Evolutionary conservation across 2,329 filamentous ascomycete species (phyloP).

Genomic region (Blastomyces parvus): DNA sequence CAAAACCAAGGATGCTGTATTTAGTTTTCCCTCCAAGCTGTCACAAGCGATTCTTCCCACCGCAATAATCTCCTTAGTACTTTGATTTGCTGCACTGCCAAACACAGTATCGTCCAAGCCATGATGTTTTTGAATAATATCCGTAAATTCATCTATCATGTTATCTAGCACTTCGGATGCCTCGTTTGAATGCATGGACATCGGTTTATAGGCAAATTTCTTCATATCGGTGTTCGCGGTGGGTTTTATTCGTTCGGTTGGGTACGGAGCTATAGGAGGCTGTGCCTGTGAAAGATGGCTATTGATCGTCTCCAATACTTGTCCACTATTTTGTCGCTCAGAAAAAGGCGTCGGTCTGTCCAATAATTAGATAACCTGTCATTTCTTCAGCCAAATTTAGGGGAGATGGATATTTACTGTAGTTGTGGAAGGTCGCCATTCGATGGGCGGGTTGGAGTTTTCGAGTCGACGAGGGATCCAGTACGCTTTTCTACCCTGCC

Average conservation of each 20-base stretch:
- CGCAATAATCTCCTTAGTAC: conserved; percentile 76
- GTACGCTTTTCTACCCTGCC: conserved; percentile 39
- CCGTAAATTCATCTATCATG: conserved; percentile 79
- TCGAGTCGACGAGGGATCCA: conserved; percentile 42
- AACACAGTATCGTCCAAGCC: conserved; percentile 69
- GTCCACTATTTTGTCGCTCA: conserved; percentile 67
- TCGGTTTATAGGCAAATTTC: conserved; percentile 82
- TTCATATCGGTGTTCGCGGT: conserved; percentile 80
- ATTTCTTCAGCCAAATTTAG: neutral
- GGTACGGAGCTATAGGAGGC: conserved; percentile 59
- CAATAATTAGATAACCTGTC: conserved; percentile 20
- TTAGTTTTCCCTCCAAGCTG: conserved; percentile 69
- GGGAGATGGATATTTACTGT: neutral
- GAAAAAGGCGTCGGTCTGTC: conserved; percentile 53
- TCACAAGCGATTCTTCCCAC: conserved; percentile 90
- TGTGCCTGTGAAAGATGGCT: conserved; percentile 58
- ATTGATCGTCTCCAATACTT: conserved; percentile 76
- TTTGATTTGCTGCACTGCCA: conserved; percentile 75
- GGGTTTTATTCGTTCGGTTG: conserved; percentile 71
- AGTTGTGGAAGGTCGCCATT: conserved; percentile 19
- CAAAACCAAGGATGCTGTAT: conserved; percentile 72
- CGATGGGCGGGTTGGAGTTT: conserved; percentile 28
- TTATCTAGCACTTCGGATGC: conserved; percentile 90
- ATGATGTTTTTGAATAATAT: conserved; percentile 64
- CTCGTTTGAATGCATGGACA: conserved; percentile 91